phyloP scores from a whole-genome alignment of 208 protist species.

The Phytomonas sp. region DNA sequence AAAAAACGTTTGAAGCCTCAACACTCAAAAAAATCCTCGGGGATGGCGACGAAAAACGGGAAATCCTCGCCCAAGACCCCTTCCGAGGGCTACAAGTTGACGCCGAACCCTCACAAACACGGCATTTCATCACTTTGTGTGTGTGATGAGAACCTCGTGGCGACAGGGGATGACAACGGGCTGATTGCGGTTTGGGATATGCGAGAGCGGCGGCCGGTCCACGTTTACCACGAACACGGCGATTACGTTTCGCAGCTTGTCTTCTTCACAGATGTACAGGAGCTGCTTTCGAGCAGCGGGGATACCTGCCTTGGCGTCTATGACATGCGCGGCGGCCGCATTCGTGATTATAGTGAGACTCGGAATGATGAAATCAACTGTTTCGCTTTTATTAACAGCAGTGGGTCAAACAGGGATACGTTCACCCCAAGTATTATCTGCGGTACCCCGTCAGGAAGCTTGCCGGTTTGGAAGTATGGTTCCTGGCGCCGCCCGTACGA shows the following conservation, averaged over 20 bases:
- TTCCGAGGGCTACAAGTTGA: constrained; percentile 9
- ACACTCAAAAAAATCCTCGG: background rate
- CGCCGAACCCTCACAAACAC: constrained; percentile 78
- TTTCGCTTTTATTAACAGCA: constrained; percentile 87
- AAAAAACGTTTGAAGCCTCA: background rate
- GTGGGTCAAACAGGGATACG: constrained; percentile 42
- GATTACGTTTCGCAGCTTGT: constrained; percentile 85
- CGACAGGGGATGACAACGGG: constrained; percentile 83
- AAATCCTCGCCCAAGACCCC: constrained; percentile 15
- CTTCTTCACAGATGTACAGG: constrained; percentile 81
- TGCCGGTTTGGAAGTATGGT: constrained; percentile 87
- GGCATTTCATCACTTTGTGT: constrained; percentile 81
- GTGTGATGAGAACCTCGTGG: constrained; percentile 75
- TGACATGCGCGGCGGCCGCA: constrained; percentile 60
- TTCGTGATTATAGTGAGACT: constrained; percentile 76
- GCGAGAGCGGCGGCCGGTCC: constrained; percentile 49
- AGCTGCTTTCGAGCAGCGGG: constrained; percentile 80
- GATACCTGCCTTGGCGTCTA: constrained; percentile 82
- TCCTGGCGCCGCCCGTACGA: constrained; percentile 84
- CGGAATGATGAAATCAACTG: constrained; percentile 84
- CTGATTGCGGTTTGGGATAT: constrained; percentile 86
- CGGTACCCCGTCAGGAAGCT: constrained; percentile 62
- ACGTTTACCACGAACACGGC: constrained; percentile 82
- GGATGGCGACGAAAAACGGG: constrained; percentile 2
- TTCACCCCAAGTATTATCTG: constrained; percentile 87